A percentile compares a stretch with the other conserved stretches of the same genome.
phyloP scores from a whole-genome alignment of 768 basidiomycete genomes.

The Roridomyces roridus region DNA sequence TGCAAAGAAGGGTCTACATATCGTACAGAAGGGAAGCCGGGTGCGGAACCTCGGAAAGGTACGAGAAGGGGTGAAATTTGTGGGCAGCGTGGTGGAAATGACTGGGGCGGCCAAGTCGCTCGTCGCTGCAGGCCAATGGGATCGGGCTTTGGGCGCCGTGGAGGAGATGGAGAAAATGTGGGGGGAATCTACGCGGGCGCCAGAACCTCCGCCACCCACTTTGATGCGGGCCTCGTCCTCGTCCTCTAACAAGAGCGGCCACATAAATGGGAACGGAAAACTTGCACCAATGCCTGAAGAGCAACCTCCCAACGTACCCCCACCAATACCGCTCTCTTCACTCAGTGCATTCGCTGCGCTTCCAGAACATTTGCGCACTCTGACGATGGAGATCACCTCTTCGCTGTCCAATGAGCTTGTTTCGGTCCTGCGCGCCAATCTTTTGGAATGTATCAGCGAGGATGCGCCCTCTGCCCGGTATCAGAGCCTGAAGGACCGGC shows the following conservation, averaged over 20 bases:
- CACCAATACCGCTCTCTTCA: conserved; percentile 63
- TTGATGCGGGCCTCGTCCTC: conserved; percentile 18
- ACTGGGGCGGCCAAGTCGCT: conserved; percentile 71
- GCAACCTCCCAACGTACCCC: conserved; percentile 24
- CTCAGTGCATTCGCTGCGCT: conserved; percentile 77
- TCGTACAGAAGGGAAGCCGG: conserved; percentile 70
- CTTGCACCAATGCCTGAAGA: conserved; percentile 46
- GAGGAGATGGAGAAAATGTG: conserved; percentile 71
- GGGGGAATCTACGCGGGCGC: conserved; percentile 33
- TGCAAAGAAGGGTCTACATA: conserved; percentile 79
- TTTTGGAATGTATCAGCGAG: conserved; percentile 57
- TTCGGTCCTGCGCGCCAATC: conserved; percentile 69
- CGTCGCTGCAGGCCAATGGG: conserved; percentile 89
- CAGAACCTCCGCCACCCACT: conserved; percentile 3
- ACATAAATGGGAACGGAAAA: conserved; percentile 25
- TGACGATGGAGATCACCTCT: conserved; percentile 77
- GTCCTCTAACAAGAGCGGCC: conserved; percentile 1
- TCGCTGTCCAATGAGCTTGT: conserved; percentile 82
- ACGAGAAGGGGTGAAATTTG: conserved; percentile 63
- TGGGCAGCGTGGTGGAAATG: conserved; percentile 81
- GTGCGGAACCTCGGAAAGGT: conserved; percentile 66
- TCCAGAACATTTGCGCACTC: conserved; percentile 70
- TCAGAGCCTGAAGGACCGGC: conserved; percentile 61
- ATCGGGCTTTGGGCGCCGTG: conserved; percentile 79
- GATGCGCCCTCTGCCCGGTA: conserved; percentile 31